These are phyloP conservation scores for Abelmoschus esculentus DNA, from an alignment of 345 rosid genomes.

Conservation along the genomic window DNA sequence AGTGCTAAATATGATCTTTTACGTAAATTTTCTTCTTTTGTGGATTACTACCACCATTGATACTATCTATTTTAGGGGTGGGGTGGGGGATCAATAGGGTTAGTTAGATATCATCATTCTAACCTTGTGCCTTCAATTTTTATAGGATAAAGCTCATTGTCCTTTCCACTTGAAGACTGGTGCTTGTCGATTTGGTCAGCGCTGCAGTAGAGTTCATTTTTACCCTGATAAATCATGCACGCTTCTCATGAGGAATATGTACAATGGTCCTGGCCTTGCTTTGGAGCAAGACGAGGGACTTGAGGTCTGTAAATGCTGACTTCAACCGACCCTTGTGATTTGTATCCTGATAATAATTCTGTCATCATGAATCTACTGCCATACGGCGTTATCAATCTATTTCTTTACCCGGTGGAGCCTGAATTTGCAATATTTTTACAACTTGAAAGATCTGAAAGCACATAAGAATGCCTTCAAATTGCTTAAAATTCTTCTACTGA, in stretches of 20 bases:
- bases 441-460: background rate
- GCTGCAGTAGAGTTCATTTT: conserved; percentile 96
- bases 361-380: background rate
- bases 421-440: conserved; percentile 1
- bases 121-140: conserved; percentile 7
- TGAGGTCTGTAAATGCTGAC: conserved; percentile 90
- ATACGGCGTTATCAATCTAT: background rate
- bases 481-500: conserved; percentile 8
- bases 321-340: conserved; percentile 71
- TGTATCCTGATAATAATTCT: conserved; percentile 66
- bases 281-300: conserved; percentile 99
- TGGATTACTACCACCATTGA: background rate
- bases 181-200: conserved; percentile 90
- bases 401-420: background rate
- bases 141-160: conserved; percentile 95
- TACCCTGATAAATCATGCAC: conserved; percentile 84
- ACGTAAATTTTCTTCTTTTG: background rate
- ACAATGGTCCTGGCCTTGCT: conserved; percentile 86
- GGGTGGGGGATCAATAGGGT: background rate
- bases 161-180: conserved; percentile 97
- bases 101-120: conserved; percentile 2
- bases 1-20: background rate
- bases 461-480: background rate
- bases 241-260: conserved; percentile 87
- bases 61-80: background rate